A percentile compares a stretch with the other conserved stretches of the same genome.
These are phyloP conservation scores for Pelargonium cotyledonis DNA, from an alignment of 441 rosid species.

Conservation along the genomic window DNA sequence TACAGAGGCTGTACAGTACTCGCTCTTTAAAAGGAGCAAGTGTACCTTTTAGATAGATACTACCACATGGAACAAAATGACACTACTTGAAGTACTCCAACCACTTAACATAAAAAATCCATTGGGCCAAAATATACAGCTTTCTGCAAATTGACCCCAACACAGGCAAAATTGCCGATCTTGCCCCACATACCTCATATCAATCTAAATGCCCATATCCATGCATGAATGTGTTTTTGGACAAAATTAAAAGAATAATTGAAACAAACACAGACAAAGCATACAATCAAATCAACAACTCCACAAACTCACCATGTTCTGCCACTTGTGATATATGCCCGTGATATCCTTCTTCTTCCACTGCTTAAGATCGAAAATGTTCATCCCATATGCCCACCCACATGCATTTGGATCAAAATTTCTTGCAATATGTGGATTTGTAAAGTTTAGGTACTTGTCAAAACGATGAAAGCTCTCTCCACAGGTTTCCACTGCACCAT, in stretches of 20 bases:
- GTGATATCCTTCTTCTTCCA: constrained; percentile 86
- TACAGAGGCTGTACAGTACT: too few relatives aligned
- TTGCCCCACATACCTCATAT: neutral
- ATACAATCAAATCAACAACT: neutral
- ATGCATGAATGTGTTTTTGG: neutral
- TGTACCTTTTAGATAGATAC: too few relatives aligned
- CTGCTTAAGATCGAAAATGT: constrained; percentile 73
- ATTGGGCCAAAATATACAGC: too few relatives aligned
- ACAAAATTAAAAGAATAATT: constrained; percentile 35
- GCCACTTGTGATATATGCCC: constrained; percentile 58
- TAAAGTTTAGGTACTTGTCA: constrained; percentile 60
- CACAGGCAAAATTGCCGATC: neutral
- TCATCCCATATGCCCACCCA: constrained; percentile 99
- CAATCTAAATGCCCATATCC: constrained; percentile 5
- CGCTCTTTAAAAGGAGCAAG: too few relatives aligned
- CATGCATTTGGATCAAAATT: constrained; percentile 96
- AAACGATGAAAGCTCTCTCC: constrained; percentile 92
- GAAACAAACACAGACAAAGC: constrained; percentile 27
- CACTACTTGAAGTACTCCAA: too few relatives aligned
- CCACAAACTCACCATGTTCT: constrained; percentile 21
- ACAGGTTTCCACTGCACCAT: constrained; percentile 98
- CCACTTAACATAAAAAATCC: too few relatives aligned
- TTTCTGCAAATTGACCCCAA: too few relatives aligned
- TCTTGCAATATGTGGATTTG: constrained; percentile 76
- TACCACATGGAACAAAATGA: too few relatives aligned